A percentile compares a stretch with the other conserved stretches of the same genome.
phyloP scores from a whole-genome alignment of 345 rosid species.

The sweet orange (Citrus sinensis) region DVS_A1.0 CM039163.1:6915001-6915500 shows the following conservation, averaged over 20 bases:
- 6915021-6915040: not conserved
- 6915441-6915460: not conserved
- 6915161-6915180: not conserved
- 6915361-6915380: not conserved
- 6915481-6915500: not conserved
- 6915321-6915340: not conserved
- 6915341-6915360: not conserved
- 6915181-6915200: not conserved
- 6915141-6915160: not conserved
- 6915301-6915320: not conserved
- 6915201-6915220: not conserved
- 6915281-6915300: not conserved
- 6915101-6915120: not conserved
- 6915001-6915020: not conserved
- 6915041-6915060: not conserved
- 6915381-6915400: not conserved
- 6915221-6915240: not conserved
- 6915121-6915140: not conserved
- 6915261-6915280: not conserved
- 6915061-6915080: not conserved
- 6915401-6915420: not conserved
- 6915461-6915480: not conserved
- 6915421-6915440: not conserved
- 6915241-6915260: not conserved
- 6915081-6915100: not conserved